A percentile compares a stretch with the other conserved stretches of the same genome.
Conservation (phyloP, 2,329 filamentous ascomycete species). For the Colletotrichum horii region DNA sequence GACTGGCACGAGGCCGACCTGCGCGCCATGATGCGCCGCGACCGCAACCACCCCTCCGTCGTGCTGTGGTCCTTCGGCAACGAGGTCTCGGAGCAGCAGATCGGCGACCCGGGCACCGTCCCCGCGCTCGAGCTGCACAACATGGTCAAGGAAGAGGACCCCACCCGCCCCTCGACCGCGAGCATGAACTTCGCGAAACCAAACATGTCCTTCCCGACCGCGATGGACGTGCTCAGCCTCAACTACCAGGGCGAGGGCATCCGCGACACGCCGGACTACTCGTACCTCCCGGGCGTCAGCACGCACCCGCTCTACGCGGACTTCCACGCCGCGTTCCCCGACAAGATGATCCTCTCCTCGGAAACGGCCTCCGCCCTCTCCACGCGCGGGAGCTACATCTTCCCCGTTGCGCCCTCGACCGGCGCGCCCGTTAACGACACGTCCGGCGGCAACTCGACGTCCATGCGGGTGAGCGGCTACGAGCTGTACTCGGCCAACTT, state of each 20-base stretch:
- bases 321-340: conserved; percentile 50
- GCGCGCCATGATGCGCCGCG: conserved; percentile 55
- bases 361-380: conserved; percentile 52
- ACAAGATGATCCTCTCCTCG: conserved; percentile 50
- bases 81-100: conserved; percentile 54
- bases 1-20: conserved; percentile 61
- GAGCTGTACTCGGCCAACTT: conserved; percentile 54
- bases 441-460: conserved; percentile 41
- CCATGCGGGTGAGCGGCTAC: conserved; percentile 50
- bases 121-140: conserved; percentile 40
- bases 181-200: conserved; percentile 52
- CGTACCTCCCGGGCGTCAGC: conserved; percentile 32
- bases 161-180: conserved; percentile 48
- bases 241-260: conserved; percentile 63
- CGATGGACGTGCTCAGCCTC: conserved; percentile 53
- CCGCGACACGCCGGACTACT: conserved; percentile 33
- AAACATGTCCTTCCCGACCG: conserved; percentile 39
- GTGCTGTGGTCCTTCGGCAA: conserved; percentile 60
- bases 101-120: conserved; percentile 32
- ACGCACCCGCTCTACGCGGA: conserved; percentile 37
- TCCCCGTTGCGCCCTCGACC: conserved; percentile 49
- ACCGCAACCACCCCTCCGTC: conserved; percentile 60
- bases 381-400: conserved; percentile 56
- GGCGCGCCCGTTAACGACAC: conserved; percentile 42
- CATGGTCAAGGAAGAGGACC: conserved; percentile 51